Conservation (phyloP, 2,329 filamentous ascomycete species). For the Calcarisporium arbuscula region DNA sequence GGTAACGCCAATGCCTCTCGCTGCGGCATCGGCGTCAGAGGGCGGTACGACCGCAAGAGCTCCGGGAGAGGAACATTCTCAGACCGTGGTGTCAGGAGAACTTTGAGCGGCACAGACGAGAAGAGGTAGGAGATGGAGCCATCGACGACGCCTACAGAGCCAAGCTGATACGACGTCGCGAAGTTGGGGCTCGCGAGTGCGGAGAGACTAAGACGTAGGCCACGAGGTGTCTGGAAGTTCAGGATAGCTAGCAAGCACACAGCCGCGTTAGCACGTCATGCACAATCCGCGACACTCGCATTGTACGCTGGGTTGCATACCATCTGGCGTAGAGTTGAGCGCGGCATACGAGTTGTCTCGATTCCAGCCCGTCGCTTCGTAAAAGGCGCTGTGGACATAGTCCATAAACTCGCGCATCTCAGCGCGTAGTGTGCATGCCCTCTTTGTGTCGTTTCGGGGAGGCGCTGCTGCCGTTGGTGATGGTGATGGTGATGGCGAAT, state of each 20-base stretch:
- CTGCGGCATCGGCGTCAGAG: constrained; percentile 57
- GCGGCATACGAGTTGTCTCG: constrained; percentile 86
- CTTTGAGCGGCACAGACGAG: constrained; percentile 71
- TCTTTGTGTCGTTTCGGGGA: no score
- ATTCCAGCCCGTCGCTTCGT: constrained; percentile 80
- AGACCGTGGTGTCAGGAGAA: constrained; percentile 61
- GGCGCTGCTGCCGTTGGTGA: no score
- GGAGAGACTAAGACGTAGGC: constrained; percentile 79
- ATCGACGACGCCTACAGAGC: constrained; percentile 84
- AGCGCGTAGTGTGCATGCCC: constrained; percentile 22
- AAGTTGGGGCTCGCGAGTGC: constrained; percentile 90
- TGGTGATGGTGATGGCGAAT: no score
- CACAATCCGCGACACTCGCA: not conserved
- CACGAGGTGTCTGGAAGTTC: constrained; percentile 79
- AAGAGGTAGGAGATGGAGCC: constrained; percentile 97
- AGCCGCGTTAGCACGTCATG: no score
- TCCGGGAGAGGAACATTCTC: constrained; percentile 68
- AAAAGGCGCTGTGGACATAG: constrained; percentile 88
- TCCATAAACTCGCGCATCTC: constrained; percentile 96
- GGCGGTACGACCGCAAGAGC: constrained; percentile 76
- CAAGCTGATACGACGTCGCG: constrained; percentile 87
- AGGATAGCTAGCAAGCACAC: no score
- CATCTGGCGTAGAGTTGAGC: constrained; percentile 76
- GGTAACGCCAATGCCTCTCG: constrained; percentile 13
- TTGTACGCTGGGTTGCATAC: constrained; percentile 38